Conservation (phyloP, 306 rosid genomes). For the Casuarina glauca region DNA sequence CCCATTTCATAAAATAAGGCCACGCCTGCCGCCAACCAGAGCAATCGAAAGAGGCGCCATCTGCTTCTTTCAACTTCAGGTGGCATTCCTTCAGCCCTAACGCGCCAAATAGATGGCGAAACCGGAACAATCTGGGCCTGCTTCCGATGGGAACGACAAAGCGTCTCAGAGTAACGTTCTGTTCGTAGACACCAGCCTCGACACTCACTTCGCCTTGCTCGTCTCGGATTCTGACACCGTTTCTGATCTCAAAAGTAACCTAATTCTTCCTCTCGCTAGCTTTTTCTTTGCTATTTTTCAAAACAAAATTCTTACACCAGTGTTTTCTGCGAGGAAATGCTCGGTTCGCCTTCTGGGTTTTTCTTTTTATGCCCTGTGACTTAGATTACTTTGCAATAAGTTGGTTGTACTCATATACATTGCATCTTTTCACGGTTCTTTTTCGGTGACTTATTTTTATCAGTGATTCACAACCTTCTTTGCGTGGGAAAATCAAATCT, state of each 20-base stretch:
- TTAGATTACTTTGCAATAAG: background rate
- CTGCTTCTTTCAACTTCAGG: background rate
- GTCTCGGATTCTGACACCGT: slow-evolving; percentile 51
- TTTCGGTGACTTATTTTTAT: background rate
- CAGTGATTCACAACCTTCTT: background rate
- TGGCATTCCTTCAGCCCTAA: slow-evolving; percentile 6
- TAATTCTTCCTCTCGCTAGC: background rate
- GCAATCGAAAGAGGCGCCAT: background rate
- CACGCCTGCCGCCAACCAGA: background rate
- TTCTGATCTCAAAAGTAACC: slow-evolving; percentile 63
- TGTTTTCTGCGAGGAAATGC: background rate
- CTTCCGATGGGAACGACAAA: slow-evolving; percentile 8
- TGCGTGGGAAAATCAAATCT: background rate
- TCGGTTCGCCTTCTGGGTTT: background rate
- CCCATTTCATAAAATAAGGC: too few species aligned
- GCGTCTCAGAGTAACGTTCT: slow-evolving; percentile 24
- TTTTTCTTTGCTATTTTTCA: background rate
- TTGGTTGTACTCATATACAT: background rate
- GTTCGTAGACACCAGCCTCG: slow-evolving; percentile 71
- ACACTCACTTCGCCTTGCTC: slow-evolving; percentile 59
- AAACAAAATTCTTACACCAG: background rate
- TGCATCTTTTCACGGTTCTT: background rate
- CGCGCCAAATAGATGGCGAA: slow-evolving; percentile 26
- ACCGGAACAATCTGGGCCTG: slow-evolving; percentile 15
- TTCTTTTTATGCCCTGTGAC: too few species aligned